Evolutionary conservation across 2,329 filamentous ascomycete species (phyloP), one percentile per base, ranked within the genome.

Genomic region (Fusarium globosum): DNA sequence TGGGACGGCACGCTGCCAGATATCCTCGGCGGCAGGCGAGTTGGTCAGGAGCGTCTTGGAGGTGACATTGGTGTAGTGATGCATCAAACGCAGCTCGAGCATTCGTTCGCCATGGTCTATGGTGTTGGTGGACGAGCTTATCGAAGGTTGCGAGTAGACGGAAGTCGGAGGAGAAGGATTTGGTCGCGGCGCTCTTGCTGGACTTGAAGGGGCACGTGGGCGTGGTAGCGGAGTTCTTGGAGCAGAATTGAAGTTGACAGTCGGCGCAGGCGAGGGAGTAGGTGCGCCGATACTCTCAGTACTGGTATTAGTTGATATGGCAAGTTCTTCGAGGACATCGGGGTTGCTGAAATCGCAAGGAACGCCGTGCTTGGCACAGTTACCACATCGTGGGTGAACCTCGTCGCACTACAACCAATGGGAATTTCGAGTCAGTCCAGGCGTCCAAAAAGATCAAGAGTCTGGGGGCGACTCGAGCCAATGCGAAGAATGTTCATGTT

Each of bases 301-400:
- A 38, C 77, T 78, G 26, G 83, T 79, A n/a, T 81, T 81, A 21
- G 84, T 79, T 51, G 82, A 79, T 6, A 83, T 74, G 33, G 82
- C 77, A 49, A 88, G 82, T 51, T 86, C 83, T 60, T 86, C 83
- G 65, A 85, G 79, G 65, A 86, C 80, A 41, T 85, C 81, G 14
- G 86, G 85, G 70, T 85, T 85, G 74, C 90, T 88, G 77, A 92
- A 92, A 79, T 92, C 90, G 81, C 90, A 92, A 39, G 84, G 80
- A 42, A 92, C 90, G 75, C 90, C 90, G 81, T 92, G 90, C 77
- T 92, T 92, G 63, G 86, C 82, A 82, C 90, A 92, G 81, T 92
- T 92, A 69, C 89, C 88, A 78, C 90, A 92, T 66, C 87, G 83
- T 14, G 90, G 90, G 77, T 92, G 90, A 16, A 89, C 82, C 80